Percentiles rank a stretch among this genome's conserved stretches.
phyloP scores from a whole-genome alignment of 2,329 filamentous ascomycete genomes.

The Fusarium tuaranense region DNA sequence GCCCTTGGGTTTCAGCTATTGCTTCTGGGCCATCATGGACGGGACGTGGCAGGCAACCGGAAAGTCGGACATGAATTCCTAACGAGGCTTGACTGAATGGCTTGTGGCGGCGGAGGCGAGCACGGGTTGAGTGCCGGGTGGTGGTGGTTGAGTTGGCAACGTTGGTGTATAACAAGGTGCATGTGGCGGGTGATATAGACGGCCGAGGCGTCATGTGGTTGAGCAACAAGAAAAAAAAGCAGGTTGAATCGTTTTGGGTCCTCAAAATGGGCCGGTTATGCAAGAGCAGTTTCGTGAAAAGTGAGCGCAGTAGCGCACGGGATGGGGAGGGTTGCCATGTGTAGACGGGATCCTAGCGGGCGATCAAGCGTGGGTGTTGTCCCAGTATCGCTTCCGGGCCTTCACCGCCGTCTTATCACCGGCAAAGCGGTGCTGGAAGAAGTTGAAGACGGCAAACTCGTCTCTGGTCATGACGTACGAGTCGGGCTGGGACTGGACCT shows the following conservation, averaged over 20 bases:
- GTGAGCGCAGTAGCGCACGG: constrained; percentile 1
- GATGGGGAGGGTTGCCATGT: constrained; percentile 12
- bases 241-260: background rate
- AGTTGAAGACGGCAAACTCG: constrained; percentile 91
- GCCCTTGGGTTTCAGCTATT: constrained; percentile 28
- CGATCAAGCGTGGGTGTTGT: constrained; percentile 54
- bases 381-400: constrained; percentile 66
- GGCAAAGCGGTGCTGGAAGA: constrained; percentile 76
- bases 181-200: background rate
- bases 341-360: constrained; percentile 13
- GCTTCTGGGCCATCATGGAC: constrained; percentile 14
- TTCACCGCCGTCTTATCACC: constrained; percentile 61
- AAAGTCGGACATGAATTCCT: constrained; percentile 13
- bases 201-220: background rate
- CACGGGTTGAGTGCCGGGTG: background rate
- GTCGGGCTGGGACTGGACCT: constrained; percentile 72
- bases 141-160: background rate
- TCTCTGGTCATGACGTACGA: constrained; percentile 80
- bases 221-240: background rate
- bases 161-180: background rate
- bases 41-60: constrained; percentile 9
- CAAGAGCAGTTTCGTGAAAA: constrained; percentile 1
- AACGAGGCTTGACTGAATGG: background rate
- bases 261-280: background rate
- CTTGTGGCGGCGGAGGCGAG: background rate